A percentile compares a stretch with the other conserved stretches of the same genome.
Conservation (phyloP, 352 stramenopile species). For the Phytophthora pisi region DNA sequence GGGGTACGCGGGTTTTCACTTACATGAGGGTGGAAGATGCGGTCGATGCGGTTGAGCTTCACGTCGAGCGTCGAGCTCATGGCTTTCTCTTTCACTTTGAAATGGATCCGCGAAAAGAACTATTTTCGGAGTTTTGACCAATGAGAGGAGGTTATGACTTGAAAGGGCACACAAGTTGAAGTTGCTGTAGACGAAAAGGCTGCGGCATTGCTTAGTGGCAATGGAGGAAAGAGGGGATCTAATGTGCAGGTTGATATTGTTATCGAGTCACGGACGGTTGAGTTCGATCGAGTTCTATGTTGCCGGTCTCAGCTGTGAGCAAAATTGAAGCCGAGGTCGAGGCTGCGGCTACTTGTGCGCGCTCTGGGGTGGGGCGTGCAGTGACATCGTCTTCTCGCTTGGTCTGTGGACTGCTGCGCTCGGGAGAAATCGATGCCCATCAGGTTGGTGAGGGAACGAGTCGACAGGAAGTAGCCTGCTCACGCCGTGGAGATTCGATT, state of each 20-base stretch:
- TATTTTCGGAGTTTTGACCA: slow-evolving; percentile 2
- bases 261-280: not conserved
- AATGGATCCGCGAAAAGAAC: slow-evolving; percentile 13
- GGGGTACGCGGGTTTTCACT: slow-evolving; percentile 1
- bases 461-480: slow-evolving; percentile 6
- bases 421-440: not conserved
- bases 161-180: slow-evolving; percentile 13
- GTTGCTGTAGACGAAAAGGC: slow-evolving; percentile 19
- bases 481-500: slow-evolving; percentile 26
- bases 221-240: not conserved
- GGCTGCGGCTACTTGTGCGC: not conserved
- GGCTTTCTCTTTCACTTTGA: not conserved
- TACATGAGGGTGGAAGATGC: slow-evolving; percentile 87
- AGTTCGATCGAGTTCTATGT: slow-evolving; percentile 1
- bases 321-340: slow-evolving; percentile 12
- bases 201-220: not conserved
- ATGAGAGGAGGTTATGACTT: slow-evolving; percentile 6
- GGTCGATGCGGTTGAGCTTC: slow-evolving; percentile 85
- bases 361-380: not conserved
- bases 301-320: slow-evolving; percentile 3
- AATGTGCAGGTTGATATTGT: slow-evolving; percentile 5
- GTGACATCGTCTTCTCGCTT: not conserved
- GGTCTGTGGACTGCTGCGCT: not conserved
- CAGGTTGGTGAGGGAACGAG: slow-evolving; percentile 3
- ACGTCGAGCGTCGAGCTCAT: slow-evolving; percentile 88